Conservation (phyloP, 2,329 filamentous ascomycete genomes). For the Cordyceps cateniannulata region DNA sequence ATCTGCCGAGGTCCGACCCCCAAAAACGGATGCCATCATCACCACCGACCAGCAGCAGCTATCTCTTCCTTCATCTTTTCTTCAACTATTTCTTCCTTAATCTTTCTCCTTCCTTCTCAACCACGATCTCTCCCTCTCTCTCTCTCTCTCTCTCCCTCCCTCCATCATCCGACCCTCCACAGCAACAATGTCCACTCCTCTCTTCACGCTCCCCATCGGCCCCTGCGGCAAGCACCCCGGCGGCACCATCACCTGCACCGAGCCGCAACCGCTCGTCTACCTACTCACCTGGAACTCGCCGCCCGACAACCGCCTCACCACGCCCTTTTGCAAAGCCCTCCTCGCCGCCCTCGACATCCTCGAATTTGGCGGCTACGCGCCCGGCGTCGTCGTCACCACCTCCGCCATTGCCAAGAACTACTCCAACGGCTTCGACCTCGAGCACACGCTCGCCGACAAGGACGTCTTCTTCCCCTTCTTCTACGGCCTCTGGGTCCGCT, state of each 20-base stretch:
- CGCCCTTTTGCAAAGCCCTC: conserved; percentile 60
- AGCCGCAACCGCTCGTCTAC: conserved; percentile 57
- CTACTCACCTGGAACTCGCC: conserved; percentile 65
- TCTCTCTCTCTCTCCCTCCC: background rate
- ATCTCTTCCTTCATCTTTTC: background rate
- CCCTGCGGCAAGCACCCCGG: conserved; percentile 37
- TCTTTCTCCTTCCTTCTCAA: background rate
- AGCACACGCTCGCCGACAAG: conserved; percentile 49
- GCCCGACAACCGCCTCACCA: conserved; percentile 70
- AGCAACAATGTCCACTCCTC: conserved; percentile 15
- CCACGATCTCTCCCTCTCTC: background rate
- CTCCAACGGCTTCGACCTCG: conserved; percentile 74
- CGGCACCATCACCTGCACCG: conserved; percentile 57
- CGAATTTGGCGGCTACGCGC: conserved; percentile 54
- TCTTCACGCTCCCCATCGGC: conserved; percentile 56
- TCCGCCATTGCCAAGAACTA: conserved; percentile 73
- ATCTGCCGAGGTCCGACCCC: conserved; percentile 3
- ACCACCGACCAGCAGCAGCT: conserved; percentile 50
- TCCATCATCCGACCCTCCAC: background rate
- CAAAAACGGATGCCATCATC: conserved; percentile 25
- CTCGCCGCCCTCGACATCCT: conserved; percentile 68
- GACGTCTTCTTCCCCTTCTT: conserved; percentile 57
- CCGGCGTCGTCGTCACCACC: conserved; percentile 73
- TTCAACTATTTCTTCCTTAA: background rate
- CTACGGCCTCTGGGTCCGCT: conserved; percentile 57